Evolutionary conservation across 495 filamentous ascomycete species (phyloP).

Genomic region (Mycothermus thermophilus): DNA sequence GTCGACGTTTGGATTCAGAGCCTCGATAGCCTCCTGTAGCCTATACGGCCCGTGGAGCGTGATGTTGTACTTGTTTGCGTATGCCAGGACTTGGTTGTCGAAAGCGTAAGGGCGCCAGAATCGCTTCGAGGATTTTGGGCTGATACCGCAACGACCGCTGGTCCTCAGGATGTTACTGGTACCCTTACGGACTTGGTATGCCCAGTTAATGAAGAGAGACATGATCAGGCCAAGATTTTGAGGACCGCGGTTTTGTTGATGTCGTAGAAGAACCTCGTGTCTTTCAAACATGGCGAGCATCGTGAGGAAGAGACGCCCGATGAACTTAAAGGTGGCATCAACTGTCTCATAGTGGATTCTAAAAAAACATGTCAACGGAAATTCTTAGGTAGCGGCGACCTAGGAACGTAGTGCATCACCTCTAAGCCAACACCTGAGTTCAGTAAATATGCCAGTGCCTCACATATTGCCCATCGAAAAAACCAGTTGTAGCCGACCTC

Average conservation of each 20-base stretch:
- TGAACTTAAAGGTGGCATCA: slow-evolving; percentile 8
- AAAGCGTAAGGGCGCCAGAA: slow-evolving; percentile 11
- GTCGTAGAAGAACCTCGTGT: slow-evolving; percentile 10
- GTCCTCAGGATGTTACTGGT: too few relatives aligned
- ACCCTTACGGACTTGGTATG: neutral
- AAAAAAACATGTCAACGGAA: neutral
- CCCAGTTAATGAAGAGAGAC: slow-evolving; percentile 19
- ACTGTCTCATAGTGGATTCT: slow-evolving; percentile 18
- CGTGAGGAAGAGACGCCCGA: slow-evolving; percentile 23
- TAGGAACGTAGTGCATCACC: slow-evolving; percentile 3
- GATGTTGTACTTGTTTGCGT: slow-evolving; percentile 15
- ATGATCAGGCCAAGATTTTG: slow-evolving; percentile 22
- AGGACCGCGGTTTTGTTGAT: too few relatives aligned
- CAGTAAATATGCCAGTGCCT: slow-evolving; percentile 14
- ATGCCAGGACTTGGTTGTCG: slow-evolving; percentile 11
- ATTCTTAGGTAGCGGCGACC: neutral
- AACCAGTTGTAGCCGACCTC: slow-evolving; percentile 17
- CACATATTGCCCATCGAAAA: slow-evolving; percentile 25
- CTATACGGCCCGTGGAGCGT: slow-evolving; percentile 13
- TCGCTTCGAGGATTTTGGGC: slow-evolving; percentile 5
- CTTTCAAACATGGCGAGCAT: slow-evolving; percentile 24
- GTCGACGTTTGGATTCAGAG: slow-evolving; percentile 8
- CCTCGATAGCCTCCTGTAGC: too few relatives aligned
- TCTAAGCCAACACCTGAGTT: neutral
- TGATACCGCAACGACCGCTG: neutral